Percentiles rank a stretch among this genome's conserved stretches.
These are phyloP conservation scores for Rhamnella rubrinervis DNA, from an alignment of 331 rosid genomes.

Conservation along the genomic window DNA sequence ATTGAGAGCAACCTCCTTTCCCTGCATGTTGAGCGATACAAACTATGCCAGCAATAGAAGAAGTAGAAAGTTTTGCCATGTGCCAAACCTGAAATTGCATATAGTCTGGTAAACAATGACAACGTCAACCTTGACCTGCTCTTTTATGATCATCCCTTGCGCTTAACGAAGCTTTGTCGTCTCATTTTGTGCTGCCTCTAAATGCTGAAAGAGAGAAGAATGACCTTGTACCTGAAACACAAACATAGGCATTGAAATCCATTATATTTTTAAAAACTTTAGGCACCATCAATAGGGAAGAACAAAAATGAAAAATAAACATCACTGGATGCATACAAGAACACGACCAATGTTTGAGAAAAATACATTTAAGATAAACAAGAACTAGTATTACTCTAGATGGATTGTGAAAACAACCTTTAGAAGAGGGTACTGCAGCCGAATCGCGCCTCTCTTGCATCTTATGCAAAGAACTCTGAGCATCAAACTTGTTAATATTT, in stretches of 20 bases:
- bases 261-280: neutral
- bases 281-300: neutral
- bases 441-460: conserved; percentile 56
- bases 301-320: conserved; percentile 4
- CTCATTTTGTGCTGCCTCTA: conserved; percentile 76
- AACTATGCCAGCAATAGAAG: conserved; percentile 5
- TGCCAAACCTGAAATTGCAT: conserved; percentile 30
- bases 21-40: conserved; percentile 14
- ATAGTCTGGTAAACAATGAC: conserved; percentile 10
- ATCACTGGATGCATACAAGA: neutral
- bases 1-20: conserved; percentile 2
- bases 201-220: conserved; percentile 99
- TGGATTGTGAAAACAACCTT: conserved; percentile 56
- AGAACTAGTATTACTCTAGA: conserved; percentile 6
- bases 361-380: conserved; percentile 11
- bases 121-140: too few species aligned
- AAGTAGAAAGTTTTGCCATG: conserved; percentile 11
- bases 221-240: conserved; percentile 78
- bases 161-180: conserved; percentile 43
- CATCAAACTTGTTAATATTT: conserved; percentile 50
- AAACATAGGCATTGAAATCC: conserved; percentile 29
- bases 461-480: conserved; percentile 49
- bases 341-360: conserved; percentile 3
- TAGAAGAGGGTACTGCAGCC: conserved; percentile 50
- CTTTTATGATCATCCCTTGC: conserved; percentile 19